Conservation (phyloP, 306 rosid genomes). For the Quercus berberidifolia region DNA sequence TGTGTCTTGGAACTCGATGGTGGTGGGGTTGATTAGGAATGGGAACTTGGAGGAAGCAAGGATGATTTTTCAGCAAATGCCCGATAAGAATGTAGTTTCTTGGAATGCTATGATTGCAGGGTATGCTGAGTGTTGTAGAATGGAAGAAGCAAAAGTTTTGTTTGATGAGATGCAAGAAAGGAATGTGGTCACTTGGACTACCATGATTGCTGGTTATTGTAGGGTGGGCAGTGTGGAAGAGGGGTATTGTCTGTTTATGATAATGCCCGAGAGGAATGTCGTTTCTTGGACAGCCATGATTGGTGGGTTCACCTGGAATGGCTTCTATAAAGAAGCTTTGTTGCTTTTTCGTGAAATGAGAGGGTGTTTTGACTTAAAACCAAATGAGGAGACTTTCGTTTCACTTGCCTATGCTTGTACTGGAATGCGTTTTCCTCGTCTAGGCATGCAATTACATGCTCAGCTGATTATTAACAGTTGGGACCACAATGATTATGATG, state of each 20-base stretch:
- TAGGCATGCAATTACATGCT: constrained; percentile 71
- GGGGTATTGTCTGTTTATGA: constrained; percentile 45
- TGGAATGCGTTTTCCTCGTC: constrained; percentile 43
- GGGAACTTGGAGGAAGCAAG: constrained; percentile 61
- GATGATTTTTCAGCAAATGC: constrained; percentile 39
- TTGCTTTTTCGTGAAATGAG: constrained; percentile 48
- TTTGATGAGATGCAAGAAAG: constrained; percentile 52
- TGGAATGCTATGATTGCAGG: constrained; percentile 69
- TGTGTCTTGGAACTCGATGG: constrained; percentile 67
- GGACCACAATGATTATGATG: constrained; percentile 53
- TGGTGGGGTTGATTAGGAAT: constrained; percentile 46
- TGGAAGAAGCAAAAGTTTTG: constrained; percentile 60
- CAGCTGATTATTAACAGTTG: constrained; percentile 41
- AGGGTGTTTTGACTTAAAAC: constrained; percentile 23
- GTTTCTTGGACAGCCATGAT: constrained; percentile 90
- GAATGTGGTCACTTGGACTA: constrained; percentile 76
- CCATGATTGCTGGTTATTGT: constrained; percentile 70
- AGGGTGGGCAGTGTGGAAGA: constrained; percentile 50
- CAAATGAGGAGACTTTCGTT: constrained; percentile 61
- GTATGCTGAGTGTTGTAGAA: constrained; percentile 42
- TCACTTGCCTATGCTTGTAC: constrained; percentile 76
- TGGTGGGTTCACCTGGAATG: constrained; percentile 70
- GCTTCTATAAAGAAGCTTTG: constrained; percentile 49
- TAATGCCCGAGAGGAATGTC: constrained; percentile 62
- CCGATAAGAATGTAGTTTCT: constrained; percentile 45